Base-by-base conservation (phyloP, 2,329 filamentous ascomycete genomes). In the Arthrobotrys entomopaga region DNA sequence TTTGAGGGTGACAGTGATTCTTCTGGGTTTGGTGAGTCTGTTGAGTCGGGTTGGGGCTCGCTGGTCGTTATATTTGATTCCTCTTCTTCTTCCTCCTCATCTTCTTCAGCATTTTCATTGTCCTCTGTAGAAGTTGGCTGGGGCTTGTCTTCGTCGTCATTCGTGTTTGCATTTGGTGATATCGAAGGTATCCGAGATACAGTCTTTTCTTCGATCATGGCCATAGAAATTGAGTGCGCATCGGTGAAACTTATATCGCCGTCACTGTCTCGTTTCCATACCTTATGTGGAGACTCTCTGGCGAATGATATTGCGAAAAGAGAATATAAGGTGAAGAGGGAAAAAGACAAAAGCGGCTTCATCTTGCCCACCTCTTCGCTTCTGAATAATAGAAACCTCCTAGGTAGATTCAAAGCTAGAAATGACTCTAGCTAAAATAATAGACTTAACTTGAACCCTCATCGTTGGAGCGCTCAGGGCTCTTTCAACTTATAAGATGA, bases 81-180 rank as follows among this genome's bases (percentile, higher is more conserved):
- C 29, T 34, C 29, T 7, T 10, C 6, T 8, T 34, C 5, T 3
- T 34, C 6, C 7, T 5, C 29, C 29, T 34, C 29, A 2, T 59
- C 24, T 38, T 29, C 46, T 26, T 34, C 40, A 2, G 26, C 5
- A 2, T 59, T n/a, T 38, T 29, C 46, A 16, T 34, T 38, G 2
- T n/a, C 5, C 38, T 22, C 11, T 38, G 8, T 48, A 2, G 48
- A 19, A 13, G 34, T 20, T 24, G 38, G 38, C n/a, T 58, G 65
- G n/a, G 58, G 29, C 11, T 24, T 54, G 19, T 64, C 59, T 5
- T 59, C 19, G 13, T 71, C 59, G 34, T 58, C 59, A 24, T 65
- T 54, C 0, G 29, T 16, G 10, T 53, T 20, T 8, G 66, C 64
- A 4, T 58, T 58, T 34, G n/a, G 58, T 57, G 5, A 57, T 40